Conservation (phyloP, 805 yeast species). For the Ogataea sp. region DNA sequence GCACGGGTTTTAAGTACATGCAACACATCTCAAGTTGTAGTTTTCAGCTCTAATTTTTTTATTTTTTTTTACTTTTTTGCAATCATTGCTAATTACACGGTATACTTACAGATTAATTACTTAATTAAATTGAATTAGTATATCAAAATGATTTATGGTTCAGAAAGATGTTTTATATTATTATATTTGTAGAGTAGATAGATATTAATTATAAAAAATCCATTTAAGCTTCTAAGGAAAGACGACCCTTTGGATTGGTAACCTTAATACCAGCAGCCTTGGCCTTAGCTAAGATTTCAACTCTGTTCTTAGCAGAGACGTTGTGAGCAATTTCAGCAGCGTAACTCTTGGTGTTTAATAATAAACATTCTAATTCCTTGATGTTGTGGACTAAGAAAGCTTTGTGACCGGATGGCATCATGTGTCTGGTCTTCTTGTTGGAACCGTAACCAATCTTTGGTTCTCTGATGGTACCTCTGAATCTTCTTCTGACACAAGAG, state of each 20-base stretch:
- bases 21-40: not conserved
- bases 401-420: conserved; percentile 98
- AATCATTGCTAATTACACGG: not conserved
- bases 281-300: conserved; percentile 91
- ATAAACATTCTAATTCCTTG: conserved; percentile 88
- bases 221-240: conserved; percentile 89
- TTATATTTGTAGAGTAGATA: too few species aligned
- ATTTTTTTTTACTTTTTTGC: too few species aligned
- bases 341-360: conserved; percentile 95
- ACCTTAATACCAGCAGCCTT: conserved; percentile 98
- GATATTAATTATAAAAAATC: conserved; percentile 4
- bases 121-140: not conserved
- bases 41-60: not conserved
- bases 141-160: not conserved
- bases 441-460: conserved; percentile 99
- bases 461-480: conserved; percentile 98
- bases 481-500: conserved; percentile 99
- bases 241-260: conserved; percentile 99
- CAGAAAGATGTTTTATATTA: not conserved
- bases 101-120: too few species aligned
- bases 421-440: conserved; percentile 95
- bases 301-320: conserved; percentile 98
- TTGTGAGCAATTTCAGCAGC: conserved; percentile 99
- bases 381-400: conserved; percentile 88
- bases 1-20: too few species aligned